Evolutionary conservation across 257 asterid genomes (phyloP), one percentile per base, ranked within the genome.

Genomic region (Misopates orontium): DNA sequence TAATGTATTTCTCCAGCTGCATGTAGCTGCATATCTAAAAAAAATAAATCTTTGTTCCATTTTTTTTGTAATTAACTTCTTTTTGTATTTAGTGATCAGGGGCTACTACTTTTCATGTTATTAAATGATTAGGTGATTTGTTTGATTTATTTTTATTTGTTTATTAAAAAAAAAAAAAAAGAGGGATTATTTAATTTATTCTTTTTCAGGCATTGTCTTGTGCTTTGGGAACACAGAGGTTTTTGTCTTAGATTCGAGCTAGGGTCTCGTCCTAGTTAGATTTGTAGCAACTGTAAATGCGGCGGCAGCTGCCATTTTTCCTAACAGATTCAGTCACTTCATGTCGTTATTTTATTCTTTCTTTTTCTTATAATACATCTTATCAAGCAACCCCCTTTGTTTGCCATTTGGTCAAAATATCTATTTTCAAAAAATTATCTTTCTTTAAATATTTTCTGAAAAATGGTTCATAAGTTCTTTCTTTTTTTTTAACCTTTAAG

Each of bases 261-360:
- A n/a, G n/a, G n/a, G n/a, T n/a, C n/a, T n/a, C n/a, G n/a, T n/a
- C n/a, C n/a, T n/a, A 60, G 68, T 60, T 75, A 13, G 64, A 54
- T 20, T 13, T n/a, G 21, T 15, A 69, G 54, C 18, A 64, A 72
- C 73, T 70, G 77, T 67, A 73, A 65, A 50, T 70, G 56, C 42
- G 36, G 72, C 73, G 31, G 76, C n/a, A n/a, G n/a, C 73, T 53
- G 64, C 79, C 36, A 2, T 2, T 28, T 28, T 75, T 75, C 68
- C 56, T 75, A 80, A 82, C 89, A 42, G 79, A 84, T 71, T 79
- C 83, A 84, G 86, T 86, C 95, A 79, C 76, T 80, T 86, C 95
- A 77, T 75, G 72, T 67, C 78, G 76, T 73, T 66, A 57, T 47
- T 69, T 71, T 52, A 23, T 36, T 61, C 47, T 42, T 40, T 55